phyloP scores from a whole-genome alignment of 306 rosid species.

The Arachis hypogaea region DNA sequence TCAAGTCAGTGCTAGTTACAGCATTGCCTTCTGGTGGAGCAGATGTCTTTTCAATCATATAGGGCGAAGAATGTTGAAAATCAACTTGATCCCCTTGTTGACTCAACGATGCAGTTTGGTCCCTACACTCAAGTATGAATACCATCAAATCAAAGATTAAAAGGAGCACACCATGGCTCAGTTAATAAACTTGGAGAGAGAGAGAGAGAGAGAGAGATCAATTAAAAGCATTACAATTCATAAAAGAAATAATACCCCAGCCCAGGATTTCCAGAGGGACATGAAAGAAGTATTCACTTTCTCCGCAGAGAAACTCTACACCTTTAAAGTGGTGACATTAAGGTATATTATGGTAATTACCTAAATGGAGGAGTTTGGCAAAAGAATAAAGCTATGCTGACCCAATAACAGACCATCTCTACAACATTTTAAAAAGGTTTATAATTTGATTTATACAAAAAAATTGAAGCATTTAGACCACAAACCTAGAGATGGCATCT shows the following conservation, averaged over 20 bases:
- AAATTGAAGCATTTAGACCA: conserved; percentile 34
- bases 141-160: conserved; percentile 25
- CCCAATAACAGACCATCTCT: conserved; percentile 27
- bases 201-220: conserved; percentile 24
- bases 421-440: conserved; percentile 18
- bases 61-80: conserved; percentile 49
- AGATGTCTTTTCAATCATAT: conserved; percentile 39
- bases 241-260: conserved; percentile 19
- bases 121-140: conserved; percentile 50
- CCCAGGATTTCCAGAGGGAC: conserved; percentile 6
- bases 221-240: conserved; percentile 30
- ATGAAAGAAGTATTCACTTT: conserved; percentile 21
- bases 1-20: conserved; percentile 40
- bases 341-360: conserved; percentile 7
- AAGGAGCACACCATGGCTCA: conserved; percentile 17
- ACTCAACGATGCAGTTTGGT: conserved; percentile 41
- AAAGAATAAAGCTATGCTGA: conserved; percentile 13
- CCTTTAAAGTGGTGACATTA: conserved; percentile 15
- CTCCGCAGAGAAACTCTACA: conserved; percentile 25
- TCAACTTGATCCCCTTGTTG: conserved; percentile 50
- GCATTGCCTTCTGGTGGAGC: conserved; percentile 49
- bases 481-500: conserved; percentile 66
- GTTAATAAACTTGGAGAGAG: conserved; percentile 12
- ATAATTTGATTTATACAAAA: conserved; percentile 20
- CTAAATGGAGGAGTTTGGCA: conserved; percentile 3